A percentile compares a stretch with the other conserved stretches of the same genome.
Conservation (phyloP, 1,139 yeast genomes). For the Diutina pseudorugosa region DNA sequence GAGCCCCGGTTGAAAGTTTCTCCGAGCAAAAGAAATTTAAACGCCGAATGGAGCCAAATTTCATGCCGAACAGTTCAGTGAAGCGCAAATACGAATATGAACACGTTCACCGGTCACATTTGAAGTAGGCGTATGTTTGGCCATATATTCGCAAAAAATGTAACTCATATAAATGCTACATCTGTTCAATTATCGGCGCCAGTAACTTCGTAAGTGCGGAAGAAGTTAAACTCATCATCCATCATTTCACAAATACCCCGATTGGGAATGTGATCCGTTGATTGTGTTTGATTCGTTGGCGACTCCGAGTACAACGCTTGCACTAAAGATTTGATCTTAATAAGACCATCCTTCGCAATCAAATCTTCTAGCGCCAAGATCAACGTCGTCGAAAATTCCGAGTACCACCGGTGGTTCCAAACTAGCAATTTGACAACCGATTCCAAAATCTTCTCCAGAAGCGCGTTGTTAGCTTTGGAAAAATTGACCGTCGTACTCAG, state of each 20-base stretch:
- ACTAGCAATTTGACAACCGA: constrained; percentile 66
- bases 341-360: constrained; percentile 65
- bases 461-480: constrained; percentile 32
- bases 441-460: constrained; percentile 56
- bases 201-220: constrained; percentile 32
- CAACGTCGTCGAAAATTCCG: constrained; percentile 69
- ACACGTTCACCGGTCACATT: neutral
- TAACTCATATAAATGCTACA: neutral
- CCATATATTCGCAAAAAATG: neutral
- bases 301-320: constrained; percentile 51
- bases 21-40: neutral
- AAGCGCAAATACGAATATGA: neutral
- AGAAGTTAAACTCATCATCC: constrained; percentile 38
- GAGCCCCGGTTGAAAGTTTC: neutral
- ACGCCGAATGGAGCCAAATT: neutral
- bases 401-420: constrained; percentile 97
- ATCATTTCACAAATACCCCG: constrained; percentile 53
- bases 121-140: too few relatives aligned
- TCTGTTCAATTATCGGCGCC: constrained; percentile 22
- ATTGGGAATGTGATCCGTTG: constrained; percentile 10
- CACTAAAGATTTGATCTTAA: constrained; percentile 66
- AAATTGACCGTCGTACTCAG: constrained; percentile 13
- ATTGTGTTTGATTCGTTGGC: constrained; percentile 9
- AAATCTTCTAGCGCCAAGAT: constrained; percentile 43
- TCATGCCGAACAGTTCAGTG: neutral